A percentile compares a stretch with the other conserved stretches of the same genome.
These are phyloP conservation scores for Monosporozyma aerobia DNA, from an alignment of 805 yeast genomes.

Conservation along the genomic window DNA sequence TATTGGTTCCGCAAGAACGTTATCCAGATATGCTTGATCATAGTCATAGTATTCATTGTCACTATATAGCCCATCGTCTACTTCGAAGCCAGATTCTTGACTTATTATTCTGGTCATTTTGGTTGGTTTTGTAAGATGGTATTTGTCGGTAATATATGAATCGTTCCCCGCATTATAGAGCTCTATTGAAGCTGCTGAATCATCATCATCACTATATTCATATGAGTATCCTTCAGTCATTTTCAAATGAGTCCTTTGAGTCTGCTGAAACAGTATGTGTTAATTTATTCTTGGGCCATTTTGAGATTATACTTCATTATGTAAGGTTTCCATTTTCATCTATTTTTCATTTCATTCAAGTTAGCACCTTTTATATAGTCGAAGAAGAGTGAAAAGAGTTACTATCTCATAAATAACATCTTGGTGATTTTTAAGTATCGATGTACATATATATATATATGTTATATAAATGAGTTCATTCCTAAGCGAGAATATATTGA, in stretches of 20 bases:
- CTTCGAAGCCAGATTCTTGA: slow-evolving; percentile 18
- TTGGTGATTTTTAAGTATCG: too few species aligned
- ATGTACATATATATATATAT: too few species aligned
- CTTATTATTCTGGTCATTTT: not conserved
- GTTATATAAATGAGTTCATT: not conserved
- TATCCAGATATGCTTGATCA: slow-evolving; percentile 17
- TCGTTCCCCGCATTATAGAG: not conserved
- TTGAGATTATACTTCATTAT: not conserved
- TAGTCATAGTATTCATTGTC: slow-evolving; percentile 19
- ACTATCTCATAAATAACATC: too few species aligned
- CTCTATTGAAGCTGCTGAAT: not conserved
- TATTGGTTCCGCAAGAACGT: slow-evolving; percentile 9
- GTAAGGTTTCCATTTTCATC: too few species aligned
- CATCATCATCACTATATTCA: slow-evolving; percentile 1
- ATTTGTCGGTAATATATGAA: not conserved
- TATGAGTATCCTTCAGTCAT: not conserved
- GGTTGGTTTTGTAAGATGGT: not conserved
- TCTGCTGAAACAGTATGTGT: not conserved
- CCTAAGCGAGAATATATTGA: not conserved
- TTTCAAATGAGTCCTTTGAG: not conserved
- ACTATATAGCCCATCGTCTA: slow-evolving; percentile 15
- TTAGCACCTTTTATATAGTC: too few species aligned
- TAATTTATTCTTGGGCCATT: not conserved
- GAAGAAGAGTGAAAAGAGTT: too few species aligned
- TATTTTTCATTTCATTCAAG: too few species aligned